Percentiles rank a stretch among this genome's conserved stretches.
Conservation (phyloP, 306 rosid genomes). For the Rosa persica region DNA sequence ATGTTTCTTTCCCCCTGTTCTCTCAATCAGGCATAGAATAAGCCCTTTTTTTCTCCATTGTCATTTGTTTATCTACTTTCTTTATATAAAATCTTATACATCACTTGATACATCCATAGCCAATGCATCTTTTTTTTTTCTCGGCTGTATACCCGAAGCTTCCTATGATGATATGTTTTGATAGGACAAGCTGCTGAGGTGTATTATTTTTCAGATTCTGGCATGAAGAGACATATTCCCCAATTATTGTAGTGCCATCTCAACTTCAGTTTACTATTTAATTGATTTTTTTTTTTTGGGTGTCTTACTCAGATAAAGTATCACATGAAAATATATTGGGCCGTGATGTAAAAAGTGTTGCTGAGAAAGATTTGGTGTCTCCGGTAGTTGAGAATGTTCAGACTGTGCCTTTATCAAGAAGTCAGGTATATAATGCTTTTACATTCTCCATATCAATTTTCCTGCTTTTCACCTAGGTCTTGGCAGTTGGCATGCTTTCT, state of each 20-base stretch:
- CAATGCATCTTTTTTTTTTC: not conserved
- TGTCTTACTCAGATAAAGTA: slow-evolving; percentile 27
- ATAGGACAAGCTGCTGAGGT: not conserved
- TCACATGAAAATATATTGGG: slow-evolving; percentile 23
- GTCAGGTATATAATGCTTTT: slow-evolving; percentile 48
- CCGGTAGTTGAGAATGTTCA: slow-evolving; percentile 41
- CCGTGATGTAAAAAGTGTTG: slow-evolving; percentile 21
- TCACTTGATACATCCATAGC: not conserved
- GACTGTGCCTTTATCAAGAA: slow-evolving; percentile 36
- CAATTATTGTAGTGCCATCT: not conserved
- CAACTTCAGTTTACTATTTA: slow-evolving; percentile 7
- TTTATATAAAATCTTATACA: not conserved
- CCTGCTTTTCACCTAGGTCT: not conserved
- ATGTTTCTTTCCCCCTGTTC: not conserved
- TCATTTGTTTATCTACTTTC: not conserved
- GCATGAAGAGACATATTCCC: not conserved
- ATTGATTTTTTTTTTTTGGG: not conserved
- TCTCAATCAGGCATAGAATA: not conserved
- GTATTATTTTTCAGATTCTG: not conserved
- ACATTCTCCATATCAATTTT: not conserved
- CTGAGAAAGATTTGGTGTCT: slow-evolving; percentile 32
- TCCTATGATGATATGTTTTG: not conserved
- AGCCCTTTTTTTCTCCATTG: not conserved
- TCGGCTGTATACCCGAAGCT: not conserved
- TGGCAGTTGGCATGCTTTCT: not conserved